Percentiles rank a stretch among this genome's conserved stretches.
Conservation (phyloP, 2,329 filamentous ascomycete species). For the Cladosporium sp. region DNA sequence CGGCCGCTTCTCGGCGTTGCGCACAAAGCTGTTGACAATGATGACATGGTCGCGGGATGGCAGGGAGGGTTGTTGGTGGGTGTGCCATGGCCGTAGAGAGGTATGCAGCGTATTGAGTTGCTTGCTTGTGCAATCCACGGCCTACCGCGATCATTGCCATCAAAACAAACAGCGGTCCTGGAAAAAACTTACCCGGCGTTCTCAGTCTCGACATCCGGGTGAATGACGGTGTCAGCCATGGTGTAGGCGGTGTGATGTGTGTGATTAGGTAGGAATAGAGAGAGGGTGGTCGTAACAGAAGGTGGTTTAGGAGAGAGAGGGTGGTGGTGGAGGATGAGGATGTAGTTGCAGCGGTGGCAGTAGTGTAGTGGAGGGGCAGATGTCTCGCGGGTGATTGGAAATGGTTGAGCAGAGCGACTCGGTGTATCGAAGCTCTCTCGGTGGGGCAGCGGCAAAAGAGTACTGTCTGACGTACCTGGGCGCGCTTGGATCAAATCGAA, state of each 20-base stretch:
- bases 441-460: slow-evolving; percentile 6
- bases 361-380: slow-evolving; percentile 3
- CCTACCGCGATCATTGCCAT: background rate
- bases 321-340: background rate
- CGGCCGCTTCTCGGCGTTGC: background rate
- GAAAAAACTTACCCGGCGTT: slow-evolving; percentile 41
- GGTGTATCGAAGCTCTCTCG: slow-evolving; percentile 11
- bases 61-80: background rate
- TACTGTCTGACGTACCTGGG: background rate
- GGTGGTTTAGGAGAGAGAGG: background rate
- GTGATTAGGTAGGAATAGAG: background rate
- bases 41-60: background rate
- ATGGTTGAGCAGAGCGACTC: slow-evolving; percentile 9
- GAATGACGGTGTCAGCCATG: slow-evolving; percentile 47
- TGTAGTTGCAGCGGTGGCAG: background rate
- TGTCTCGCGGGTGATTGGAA: slow-evolving; percentile 9
- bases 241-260: slow-evolving; percentile 9
- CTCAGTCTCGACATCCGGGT: slow-evolving; percentile 39
- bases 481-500: slow-evolving; percentile 10
- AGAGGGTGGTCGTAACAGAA: background rate
- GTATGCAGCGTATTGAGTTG: no score
- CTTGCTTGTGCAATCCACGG: no score
- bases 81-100: background rate
- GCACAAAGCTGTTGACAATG: background rate
- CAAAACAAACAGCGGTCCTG: slow-evolving; percentile 4